Base-by-base conservation (phyloP, 1,139 yeast genomes). In the Pneumocystis oryctolagi region DNA sequence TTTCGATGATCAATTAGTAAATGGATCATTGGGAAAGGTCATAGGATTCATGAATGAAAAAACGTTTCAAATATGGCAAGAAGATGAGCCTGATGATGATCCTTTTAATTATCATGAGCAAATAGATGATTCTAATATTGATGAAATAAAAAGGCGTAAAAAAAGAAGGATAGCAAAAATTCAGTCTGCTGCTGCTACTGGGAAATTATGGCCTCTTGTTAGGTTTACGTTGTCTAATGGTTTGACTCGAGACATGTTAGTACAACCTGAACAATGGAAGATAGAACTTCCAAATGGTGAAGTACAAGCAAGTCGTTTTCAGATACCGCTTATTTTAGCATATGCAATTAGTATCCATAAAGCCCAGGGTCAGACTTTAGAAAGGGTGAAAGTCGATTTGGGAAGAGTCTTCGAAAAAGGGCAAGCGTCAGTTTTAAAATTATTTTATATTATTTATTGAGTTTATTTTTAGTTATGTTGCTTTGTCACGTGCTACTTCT, bases 341-440 rank as follows among this genome's bases (percentile, higher is more conserved):
- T 92, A 97, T 97, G 90, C 98, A 0, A 75, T 92, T 58, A 89
- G 97, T 0, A 90, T 92, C 61, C 99, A 92, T 72, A 92, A 92
- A 74, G 85, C 97, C 0, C 98, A 92, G 72, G 98, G 98, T 1
- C 98, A 94, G 72, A 90, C 98, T 0, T 75, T 92, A 61, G 85
- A 86, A 2, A 81, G 82, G 67, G 96, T 89, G 1, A 82, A 82
- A 68, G 96, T 92, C 5, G 96, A 94, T 72, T 77, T 92, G 66
- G 77, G 80, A 53, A 78, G 79, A 65, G 84, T 87, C 0, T 92
- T 92, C 73, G 98, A 90, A 71, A 85, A 83, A 66, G 98, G 66
- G 0, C 98, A 92, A 73, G 95, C 96, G 0, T 92, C 92, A 14
- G 40, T 35, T 57, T 47, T 25, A 34, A 47, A 20, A 25, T 72